Evolutionary conservation across 2,329 filamentous ascomycete species (phyloP), one percentile per base, ranked within the genome.

Genomic region (Colletotrichum filicis): DNA sequence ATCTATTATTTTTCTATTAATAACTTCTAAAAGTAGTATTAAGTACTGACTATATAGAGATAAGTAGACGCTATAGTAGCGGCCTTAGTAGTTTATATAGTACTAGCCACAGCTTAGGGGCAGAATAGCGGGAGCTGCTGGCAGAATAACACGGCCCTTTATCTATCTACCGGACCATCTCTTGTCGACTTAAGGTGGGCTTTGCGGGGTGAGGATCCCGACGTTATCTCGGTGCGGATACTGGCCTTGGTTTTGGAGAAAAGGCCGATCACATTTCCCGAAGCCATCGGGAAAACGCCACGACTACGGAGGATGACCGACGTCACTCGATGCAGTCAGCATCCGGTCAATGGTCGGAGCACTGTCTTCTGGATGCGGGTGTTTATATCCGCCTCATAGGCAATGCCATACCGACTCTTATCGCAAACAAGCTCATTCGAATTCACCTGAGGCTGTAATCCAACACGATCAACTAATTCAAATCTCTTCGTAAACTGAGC

Each of bases 251-350:
- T 24, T 2, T 42, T 63, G n/a, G 14, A 2, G 5, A 8, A 22
- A 65, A 64, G 65, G 66, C 71, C 71, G 71, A 73, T 26, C 19
- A 7, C 28, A 26, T 73, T 73, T 42, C 22, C 66, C 66, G 71
- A 73, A 8, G 24, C 26, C 32, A 9, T 73, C 66, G 66, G 71
- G 60, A 52, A 73, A 57, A 57, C 2, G 28, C 56, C 35, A 60
- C 55, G 24, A 55, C 32, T 28, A 53, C 57, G 61, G 60, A 70
- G 22, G 53, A 70, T 61, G 28, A 8, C 71, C 60, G 71, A 58
- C 24, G 52, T 8, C 19, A 12, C n/a, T 12, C 16, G 24, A 32
- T 11, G 9, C 32, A n/a, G 24, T 14, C 30, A 52, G 26, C 56
- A 42, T 56, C 26, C 60, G 57, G 19, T 26, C 46, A 35, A 42